These are phyloP conservation scores for Boletus austroedulis DNA, from an alignment of 1,284 basidiomycete genomes.

Conservation along the genomic window DNA sequence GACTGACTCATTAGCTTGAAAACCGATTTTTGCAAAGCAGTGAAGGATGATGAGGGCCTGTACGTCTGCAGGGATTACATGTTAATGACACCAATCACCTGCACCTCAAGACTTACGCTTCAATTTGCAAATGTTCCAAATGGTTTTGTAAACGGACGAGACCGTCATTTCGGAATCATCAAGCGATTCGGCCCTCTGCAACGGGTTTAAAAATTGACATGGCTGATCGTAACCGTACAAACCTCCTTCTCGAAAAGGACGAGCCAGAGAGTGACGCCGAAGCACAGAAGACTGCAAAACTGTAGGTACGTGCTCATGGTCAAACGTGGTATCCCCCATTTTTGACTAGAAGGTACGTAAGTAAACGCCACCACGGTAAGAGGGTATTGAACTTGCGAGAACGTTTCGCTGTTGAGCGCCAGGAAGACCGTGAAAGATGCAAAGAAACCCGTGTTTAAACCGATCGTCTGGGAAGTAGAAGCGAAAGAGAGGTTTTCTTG, in stretches of 20 bases:
- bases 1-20: slow-evolving; percentile 92
- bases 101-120: slow-evolving; percentile 56
- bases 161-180: slow-evolving; percentile 88
- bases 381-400: slow-evolving; percentile 57
- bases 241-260: slow-evolving; percentile 89
- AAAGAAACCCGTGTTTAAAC: slow-evolving; percentile 95
- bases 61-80: slow-evolving; percentile 59
- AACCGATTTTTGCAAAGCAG: slow-evolving; percentile 92
- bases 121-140: slow-evolving; percentile 91
- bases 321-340: slow-evolving; percentile 86
- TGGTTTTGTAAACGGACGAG: slow-evolving; percentile 86
- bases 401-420: slow-evolving; percentile 93
- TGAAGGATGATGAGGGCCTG: slow-evolving; percentile 88
- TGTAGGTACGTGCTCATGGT: slow-evolving; percentile 81
- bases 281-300: slow-evolving; percentile 84
- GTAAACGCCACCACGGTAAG: not conserved
- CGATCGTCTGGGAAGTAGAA: slow-evolving; percentile 97
- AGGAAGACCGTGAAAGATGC: slow-evolving; percentile 97
- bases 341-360: slow-evolving; percentile 44
- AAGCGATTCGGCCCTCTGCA: slow-evolving; percentile 67
- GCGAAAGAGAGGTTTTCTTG: slow-evolving; percentile 95
- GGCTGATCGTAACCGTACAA: slow-evolving; percentile 34
- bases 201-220: slow-evolving; percentile 5
- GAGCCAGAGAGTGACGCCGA: slow-evolving; percentile 84
- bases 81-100: not conserved